Percentiles rank a stretch among this genome's conserved stretches.
Evolutionary conservation across 768 basidiomycete genomes (phyloP).

Genomic region (Phanerochaete sordida): DNA sequence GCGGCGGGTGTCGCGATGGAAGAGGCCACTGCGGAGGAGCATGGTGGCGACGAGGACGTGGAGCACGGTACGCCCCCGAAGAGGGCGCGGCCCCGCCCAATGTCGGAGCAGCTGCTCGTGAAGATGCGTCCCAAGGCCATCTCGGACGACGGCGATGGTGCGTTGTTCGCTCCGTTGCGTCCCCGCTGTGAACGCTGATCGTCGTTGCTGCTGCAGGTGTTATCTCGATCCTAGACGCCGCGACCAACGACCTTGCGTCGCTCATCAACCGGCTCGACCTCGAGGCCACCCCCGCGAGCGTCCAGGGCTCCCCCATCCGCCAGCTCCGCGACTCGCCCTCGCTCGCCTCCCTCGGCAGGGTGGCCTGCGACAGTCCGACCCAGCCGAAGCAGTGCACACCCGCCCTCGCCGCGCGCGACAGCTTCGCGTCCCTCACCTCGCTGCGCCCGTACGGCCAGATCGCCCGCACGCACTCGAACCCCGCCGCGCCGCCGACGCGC

Average conservation of each 20-base stretch:
- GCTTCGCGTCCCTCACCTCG: slow-evolving; percentile 41
- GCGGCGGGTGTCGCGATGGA: slow-evolving; percentile 40
- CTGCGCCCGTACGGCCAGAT: slow-evolving; percentile 43
- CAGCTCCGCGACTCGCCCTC: slow-evolving; percentile 3
- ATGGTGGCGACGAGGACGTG: slow-evolving; percentile 21
- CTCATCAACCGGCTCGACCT: slow-evolving; percentile 80
- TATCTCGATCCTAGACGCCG: slow-evolving; percentile 70
- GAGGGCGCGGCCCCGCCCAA: slow-evolving; percentile 49
- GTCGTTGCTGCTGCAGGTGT: slow-evolving; percentile 38
- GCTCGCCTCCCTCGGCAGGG: neutral
- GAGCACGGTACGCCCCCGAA: slow-evolving; percentile 29
- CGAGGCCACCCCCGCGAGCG: slow-evolving; percentile 66
- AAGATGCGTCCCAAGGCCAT: slow-evolving; percentile 46
- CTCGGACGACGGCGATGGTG: slow-evolving; percentile 51
- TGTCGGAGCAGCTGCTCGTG: slow-evolving; percentile 61
- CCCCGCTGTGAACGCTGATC: neutral
- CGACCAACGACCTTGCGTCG: slow-evolving; percentile 74
- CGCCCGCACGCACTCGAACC: neutral
- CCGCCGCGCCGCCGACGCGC: slow-evolving; percentile 10
- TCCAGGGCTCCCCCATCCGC: slow-evolving; percentile 31
- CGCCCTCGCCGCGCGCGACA: slow-evolving; percentile 27
- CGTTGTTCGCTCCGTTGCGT: slow-evolving; percentile 9
- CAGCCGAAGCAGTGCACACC: slow-evolving; percentile 16
- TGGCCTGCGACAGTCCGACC: slow-evolving; percentile 30
- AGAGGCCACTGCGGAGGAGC: slow-evolving; percentile 52